A percentile compares a stretch with the other conserved stretches of the same genome.
These are phyloP conservation scores for Volutella citrinella DNA, from an alignment of 2,329 filamentous ascomycete genomes.

Conservation along the genomic window DNA sequence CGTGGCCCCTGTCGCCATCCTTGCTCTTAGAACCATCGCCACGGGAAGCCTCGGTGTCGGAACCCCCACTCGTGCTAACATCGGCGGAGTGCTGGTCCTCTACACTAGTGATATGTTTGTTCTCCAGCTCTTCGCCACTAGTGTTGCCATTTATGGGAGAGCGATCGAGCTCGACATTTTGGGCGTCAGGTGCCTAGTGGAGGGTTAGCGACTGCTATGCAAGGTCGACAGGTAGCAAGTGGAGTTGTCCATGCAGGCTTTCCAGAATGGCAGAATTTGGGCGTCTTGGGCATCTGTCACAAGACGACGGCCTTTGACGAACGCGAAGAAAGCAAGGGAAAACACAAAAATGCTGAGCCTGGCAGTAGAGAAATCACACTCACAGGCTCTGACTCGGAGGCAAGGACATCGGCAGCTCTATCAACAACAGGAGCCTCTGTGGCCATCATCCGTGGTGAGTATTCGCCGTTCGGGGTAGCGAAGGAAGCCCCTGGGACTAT, in stretches of 20 bases:
- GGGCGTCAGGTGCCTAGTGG: conserved; percentile 35
- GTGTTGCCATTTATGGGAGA: conserved; percentile 49
- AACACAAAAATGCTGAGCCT: no score
- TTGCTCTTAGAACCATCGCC: conserved; percentile 52
- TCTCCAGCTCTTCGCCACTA: conserved; percentile 49
- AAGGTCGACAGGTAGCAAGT: conserved; percentile 7
- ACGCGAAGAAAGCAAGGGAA: no score
- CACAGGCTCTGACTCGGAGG: conserved; percentile 45
- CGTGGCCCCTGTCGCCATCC: conserved; percentile 57
- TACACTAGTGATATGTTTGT: conserved; percentile 55
- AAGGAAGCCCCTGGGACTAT: conserved; percentile 24
- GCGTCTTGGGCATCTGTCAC: no score
- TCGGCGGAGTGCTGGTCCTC: conserved; percentile 63
- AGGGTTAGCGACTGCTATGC: conserved; percentile 13
- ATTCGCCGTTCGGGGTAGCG: conserved; percentile 31
- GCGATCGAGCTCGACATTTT: conserved; percentile 45
- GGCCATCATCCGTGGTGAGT: conserved; percentile 61
- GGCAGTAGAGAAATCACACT: no score
- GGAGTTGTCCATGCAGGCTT: no score
- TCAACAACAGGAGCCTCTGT: conserved; percentile 55
- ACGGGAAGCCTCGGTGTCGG: conserved; percentile 71
- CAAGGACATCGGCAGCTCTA: conserved; percentile 52
- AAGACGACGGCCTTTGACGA: no score
- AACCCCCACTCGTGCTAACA: conserved; percentile 69
- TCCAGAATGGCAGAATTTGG: no score